phyloP scores from a whole-genome alignment of 1,284 basidiomycete species.

The Stygiomarasmius scandens region DNA sequence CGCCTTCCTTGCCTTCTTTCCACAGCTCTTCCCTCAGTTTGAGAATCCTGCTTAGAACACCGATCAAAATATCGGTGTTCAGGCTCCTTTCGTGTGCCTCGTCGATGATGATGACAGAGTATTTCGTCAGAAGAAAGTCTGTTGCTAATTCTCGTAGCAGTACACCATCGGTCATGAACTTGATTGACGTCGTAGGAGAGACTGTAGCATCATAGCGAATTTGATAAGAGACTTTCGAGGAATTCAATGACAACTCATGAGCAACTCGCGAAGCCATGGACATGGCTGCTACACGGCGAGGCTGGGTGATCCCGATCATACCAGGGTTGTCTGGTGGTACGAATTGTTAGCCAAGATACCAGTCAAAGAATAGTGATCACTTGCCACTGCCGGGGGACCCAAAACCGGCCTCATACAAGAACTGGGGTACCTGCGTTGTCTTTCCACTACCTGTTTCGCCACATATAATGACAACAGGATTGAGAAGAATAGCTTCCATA shows the following conservation, averaged over 20 bases:
- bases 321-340: conserved; percentile 83
- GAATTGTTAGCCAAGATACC: conserved; percentile 8
- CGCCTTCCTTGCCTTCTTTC: conserved; percentile 69
- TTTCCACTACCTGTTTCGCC: conserved; percentile 99
- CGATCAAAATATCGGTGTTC: conserved; percentile 98
- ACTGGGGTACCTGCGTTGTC: conserved; percentile 98
- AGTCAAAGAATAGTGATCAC: conserved; percentile 23
- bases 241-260: conserved; percentile 82
- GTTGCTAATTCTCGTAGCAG: conserved; percentile 89
- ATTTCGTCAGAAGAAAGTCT: conserved; percentile 89
- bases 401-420: conserved; percentile 96
- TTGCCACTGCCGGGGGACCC: conserved; percentile 80
- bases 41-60: conserved; percentile 91
- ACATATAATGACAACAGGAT: conserved; percentile 90
- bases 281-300: conserved; percentile 95
- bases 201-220: conserved; percentile 97
- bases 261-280: conserved; percentile 94
- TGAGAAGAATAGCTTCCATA: conserved; percentile 88
- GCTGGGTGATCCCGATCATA: conserved; percentile 98
- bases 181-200: conserved; percentile 87
- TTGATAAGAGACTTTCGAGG: conserved; percentile 89
- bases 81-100: conserved; percentile 98
- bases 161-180: conserved; percentile 99
- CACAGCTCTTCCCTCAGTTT: conserved; percentile 88
- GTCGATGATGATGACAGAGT: conserved; percentile 95